Percentiles rank a stretch among this genome's conserved stretches.
These are phyloP conservation scores for Penicillium sp. DNA, from an alignment of 2,329 filamentous ascomycete species.

Conservation along the genomic window DNA sequence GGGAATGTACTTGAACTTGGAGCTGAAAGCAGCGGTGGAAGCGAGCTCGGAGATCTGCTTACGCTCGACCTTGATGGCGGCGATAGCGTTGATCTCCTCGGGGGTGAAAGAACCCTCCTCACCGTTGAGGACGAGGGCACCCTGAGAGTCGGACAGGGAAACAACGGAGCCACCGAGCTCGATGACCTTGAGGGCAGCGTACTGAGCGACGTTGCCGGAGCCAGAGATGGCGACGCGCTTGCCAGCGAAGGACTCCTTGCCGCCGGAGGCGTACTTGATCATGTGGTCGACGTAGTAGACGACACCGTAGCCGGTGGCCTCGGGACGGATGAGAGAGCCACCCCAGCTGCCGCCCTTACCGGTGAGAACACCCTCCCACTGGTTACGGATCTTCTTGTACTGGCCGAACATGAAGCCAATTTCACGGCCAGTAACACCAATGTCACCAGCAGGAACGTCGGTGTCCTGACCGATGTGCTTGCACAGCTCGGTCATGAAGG, in stretches of 20 bases:
- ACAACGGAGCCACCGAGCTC: conserved; percentile 92
- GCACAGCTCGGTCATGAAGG: conserved; percentile 94
- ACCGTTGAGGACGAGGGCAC: conserved; percentile 71
- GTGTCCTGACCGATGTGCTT: conserved; percentile 96
- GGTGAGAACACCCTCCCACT: conserved; percentile 93
- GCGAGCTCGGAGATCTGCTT: conserved; percentile 74
- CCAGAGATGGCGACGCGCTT: conserved; percentile 96
- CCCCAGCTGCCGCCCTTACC: conserved; percentile 94
- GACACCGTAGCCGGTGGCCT: conserved; percentile 94
- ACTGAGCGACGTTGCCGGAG: conserved; percentile 97
- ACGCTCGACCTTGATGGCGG: conserved; percentile 80
- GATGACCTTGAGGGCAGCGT: conserved; percentile 91
- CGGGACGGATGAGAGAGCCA: conserved; percentile 87
- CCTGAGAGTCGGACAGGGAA: conserved; percentile 91
- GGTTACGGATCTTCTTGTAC: conserved; percentile 83
- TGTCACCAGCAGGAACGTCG: conserved; percentile 95
- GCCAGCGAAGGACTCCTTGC: conserved; percentile 79
- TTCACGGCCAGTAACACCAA: conserved; percentile 88
- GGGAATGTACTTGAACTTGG: conserved; percentile 79
- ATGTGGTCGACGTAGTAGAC: conserved; percentile 97
- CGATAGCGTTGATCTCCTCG: conserved; percentile 76
- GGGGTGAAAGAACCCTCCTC: conserved; percentile 69
- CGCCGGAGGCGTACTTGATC: conserved; percentile 77
- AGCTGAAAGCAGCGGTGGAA: conserved; percentile 52
- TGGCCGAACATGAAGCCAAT: conserved; percentile 93